Evolutionary conservation across 306 rosid genomes (phyloP).

Genomic region (Prunus kanzakura): DNA sequence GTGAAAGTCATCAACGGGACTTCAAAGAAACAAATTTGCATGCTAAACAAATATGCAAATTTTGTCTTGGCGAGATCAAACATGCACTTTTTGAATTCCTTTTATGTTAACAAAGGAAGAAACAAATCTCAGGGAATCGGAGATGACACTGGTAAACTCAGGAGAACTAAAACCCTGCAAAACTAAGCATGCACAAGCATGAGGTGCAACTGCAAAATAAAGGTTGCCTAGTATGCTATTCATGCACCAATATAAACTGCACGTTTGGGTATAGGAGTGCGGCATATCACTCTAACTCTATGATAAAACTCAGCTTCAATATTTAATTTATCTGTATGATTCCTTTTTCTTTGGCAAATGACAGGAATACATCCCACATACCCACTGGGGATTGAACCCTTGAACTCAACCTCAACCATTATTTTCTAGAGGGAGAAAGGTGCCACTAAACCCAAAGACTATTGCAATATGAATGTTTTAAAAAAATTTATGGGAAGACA

Average conservation of each 20-base stretch:
- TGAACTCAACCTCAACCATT: background rate
- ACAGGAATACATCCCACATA: background rate
- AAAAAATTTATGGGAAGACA: background rate
- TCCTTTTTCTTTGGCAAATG: background rate
- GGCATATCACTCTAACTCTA: background rate
- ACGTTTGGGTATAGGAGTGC: background rate
- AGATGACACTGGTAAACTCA: background rate
- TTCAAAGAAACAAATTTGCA: conserved; percentile 8
- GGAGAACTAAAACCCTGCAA: conserved; percentile 55
- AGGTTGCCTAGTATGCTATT: conserved; percentile 79
- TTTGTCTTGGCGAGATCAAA: background rate
- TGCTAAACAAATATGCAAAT: background rate
- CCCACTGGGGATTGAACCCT: background rate
- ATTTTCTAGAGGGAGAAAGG: background rate
- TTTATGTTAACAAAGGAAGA: background rate
- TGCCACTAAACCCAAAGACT: background rate
- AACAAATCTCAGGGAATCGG: background rate
- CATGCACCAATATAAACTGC: conserved; percentile 33
- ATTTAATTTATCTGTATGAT: background rate
- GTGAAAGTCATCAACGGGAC: conserved; percentile 7
- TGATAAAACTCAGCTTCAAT: background rate
- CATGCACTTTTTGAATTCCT: background rate
- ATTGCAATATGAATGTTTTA: background rate
- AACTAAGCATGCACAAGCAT: conserved; percentile 74
- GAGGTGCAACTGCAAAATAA: conserved; percentile 76